Evolutionary conservation across 345 rosid species (phyloP).

Genomic region (Dimocarpus longan): DNA sequence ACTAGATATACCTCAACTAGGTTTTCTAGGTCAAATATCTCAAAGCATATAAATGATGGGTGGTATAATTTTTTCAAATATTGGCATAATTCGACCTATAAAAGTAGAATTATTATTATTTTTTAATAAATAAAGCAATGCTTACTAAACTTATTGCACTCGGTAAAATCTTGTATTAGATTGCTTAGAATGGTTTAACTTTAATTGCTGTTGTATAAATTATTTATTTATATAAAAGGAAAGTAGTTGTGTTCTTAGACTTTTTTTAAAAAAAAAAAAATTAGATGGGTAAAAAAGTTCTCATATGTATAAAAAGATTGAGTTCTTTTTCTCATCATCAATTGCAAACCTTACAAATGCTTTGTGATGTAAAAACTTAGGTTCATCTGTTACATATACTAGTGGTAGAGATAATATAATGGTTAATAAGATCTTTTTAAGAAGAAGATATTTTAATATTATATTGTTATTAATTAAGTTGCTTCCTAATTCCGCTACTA

Average conservation of each 20-base stretch:
- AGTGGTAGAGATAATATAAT: background rate
- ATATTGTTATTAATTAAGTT: too few species aligned
- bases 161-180: too few species aligned
- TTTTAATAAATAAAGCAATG: background rate
- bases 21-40: constrained; percentile 10
- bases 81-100: background rate
- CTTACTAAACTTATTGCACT: background rate
- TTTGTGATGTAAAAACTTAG: background rate
- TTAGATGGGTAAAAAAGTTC: too few species aligned
- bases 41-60: background rate
- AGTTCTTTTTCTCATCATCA: background rate
- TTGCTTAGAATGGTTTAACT: too few species aligned
- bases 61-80: background rate
- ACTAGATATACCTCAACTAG: background rate
- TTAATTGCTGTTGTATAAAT: too few species aligned
- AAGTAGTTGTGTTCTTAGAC: too few species aligned
- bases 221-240: too few species aligned
- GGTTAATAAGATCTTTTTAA: background rate
- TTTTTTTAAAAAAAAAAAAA: too few species aligned
- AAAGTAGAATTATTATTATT: too few species aligned
- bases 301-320: background rate
- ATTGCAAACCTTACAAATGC: background rate
- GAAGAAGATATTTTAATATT: background rate
- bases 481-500: too few species aligned
- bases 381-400: background rate